Evolutionary conservation across 345 rosid genomes (phyloP).

Genomic region (Melaleuca quinquenervia): DNA sequence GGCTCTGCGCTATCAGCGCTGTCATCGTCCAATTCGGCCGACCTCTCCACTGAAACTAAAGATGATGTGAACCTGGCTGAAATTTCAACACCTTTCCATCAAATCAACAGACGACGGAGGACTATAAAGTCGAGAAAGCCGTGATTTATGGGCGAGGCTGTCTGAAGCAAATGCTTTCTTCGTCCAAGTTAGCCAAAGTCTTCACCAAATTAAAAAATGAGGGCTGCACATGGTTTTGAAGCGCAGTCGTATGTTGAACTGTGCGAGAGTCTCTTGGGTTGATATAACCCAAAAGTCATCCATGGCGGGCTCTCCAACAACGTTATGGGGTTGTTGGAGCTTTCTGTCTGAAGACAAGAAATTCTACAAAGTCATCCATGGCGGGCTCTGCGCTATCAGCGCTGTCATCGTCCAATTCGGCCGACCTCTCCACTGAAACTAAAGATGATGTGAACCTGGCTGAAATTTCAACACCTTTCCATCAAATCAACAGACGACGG

Average conservation of each 20-base stretch:
- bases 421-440: not conserved
- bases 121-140: not conserved
- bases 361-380: too few species aligned
- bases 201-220: not conserved
- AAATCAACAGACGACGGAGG: not conserved
- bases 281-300: too few species aligned
- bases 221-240: not conserved
- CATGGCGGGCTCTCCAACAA: too few species aligned
- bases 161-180: not conserved
- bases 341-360: not conserved
- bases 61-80: not conserved
- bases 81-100: not conserved
- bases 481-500: not conserved
- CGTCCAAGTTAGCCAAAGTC: not conserved
- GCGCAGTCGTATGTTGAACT: too few species aligned
- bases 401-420: not conserved
- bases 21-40: not conserved
- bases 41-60: not conserved
- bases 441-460: not conserved
- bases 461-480: not conserved
- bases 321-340: not conserved
- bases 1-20: accelerated
- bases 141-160: not conserved
- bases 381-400: too few species aligned
- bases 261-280: too few species aligned